These are phyloP conservation scores for Aurantiochytrium sp. DNA, from an alignment of 108 stramenopile genomes.

Conservation along the genomic window DNA sequence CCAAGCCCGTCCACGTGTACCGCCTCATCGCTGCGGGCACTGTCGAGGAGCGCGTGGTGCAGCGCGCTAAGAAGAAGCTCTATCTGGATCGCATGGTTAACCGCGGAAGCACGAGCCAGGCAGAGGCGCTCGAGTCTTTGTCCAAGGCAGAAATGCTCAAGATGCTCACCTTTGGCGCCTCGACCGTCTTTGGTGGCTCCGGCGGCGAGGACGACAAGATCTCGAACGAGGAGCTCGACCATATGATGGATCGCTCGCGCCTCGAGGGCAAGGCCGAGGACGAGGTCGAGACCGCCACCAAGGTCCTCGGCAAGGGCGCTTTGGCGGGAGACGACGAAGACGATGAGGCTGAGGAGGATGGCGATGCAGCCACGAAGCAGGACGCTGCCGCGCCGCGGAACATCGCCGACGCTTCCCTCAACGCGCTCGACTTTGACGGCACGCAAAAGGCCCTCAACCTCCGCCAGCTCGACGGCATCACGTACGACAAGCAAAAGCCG, in stretches of 20 bases:
- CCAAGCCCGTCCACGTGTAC: slow-evolving; percentile 80
- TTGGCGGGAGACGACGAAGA: slow-evolving; percentile 92
- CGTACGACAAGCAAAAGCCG: not conserved
- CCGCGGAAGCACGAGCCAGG: slow-evolving; percentile 68
- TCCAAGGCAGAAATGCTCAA: slow-evolving; percentile 61
- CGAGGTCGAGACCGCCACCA: slow-evolving; percentile 84
- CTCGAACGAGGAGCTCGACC: slow-evolving; percentile 62
- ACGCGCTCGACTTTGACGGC: not conserved
- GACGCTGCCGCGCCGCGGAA: not conserved
- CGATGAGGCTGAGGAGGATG: slow-evolving; percentile 76
- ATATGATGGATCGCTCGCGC: slow-evolving; percentile 76
- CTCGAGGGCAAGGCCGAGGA: slow-evolving; percentile 84
- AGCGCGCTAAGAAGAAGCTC: slow-evolving; percentile 66
- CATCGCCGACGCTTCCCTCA: not conserved
- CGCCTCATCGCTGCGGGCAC: slow-evolving; percentile 88
- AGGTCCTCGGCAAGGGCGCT: not conserved
- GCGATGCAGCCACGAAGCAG: slow-evolving; percentile 80
- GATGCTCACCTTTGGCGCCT: slow-evolving; percentile 57
- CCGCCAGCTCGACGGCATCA: not conserved
- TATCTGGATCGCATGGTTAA: slow-evolving; percentile 71
- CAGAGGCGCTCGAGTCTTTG: slow-evolving; percentile 63
- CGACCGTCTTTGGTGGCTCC: slow-evolving; percentile 52
- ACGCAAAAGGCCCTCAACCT: not conserved
- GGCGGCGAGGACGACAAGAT: slow-evolving; percentile 38
- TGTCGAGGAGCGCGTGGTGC: slow-evolving; percentile 79